A percentile compares a stretch with the other conserved stretches of the same genome.
phyloP scores from a whole-genome alignment of 768 basidiomycete genomes.

The Asterophora lycoperdoides region DNA sequence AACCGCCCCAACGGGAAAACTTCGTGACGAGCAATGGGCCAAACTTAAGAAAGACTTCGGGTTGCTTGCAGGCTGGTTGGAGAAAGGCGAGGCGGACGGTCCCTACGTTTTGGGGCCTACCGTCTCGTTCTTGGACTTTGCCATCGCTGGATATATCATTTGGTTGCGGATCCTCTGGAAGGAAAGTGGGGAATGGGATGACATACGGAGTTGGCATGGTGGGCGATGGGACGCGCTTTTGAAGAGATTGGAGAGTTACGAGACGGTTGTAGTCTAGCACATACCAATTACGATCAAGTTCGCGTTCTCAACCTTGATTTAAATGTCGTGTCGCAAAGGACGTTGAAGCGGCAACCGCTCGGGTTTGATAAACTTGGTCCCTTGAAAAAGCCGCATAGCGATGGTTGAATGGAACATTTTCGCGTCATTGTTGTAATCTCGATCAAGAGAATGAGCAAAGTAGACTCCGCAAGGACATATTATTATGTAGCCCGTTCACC shows the following conservation, averaged over 20 bases:
- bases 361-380: no score
- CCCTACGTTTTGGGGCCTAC: conserved; percentile 31
- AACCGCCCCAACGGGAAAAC: conserved; percentile 18
- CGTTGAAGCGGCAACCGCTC: no score
- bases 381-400: no score
- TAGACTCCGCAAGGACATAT: no score
- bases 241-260: background rate
- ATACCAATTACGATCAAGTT: conserved; percentile 2
- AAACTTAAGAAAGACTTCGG: conserved; percentile 18
- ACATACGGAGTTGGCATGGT: conserved; percentile 26
- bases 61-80: conserved; percentile 18
- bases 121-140: conserved; percentile 33
- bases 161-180: conserved; percentile 28
- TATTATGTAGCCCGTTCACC: no score
- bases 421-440: no score
- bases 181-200: conserved; percentile 33
- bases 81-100: conserved; percentile 16
- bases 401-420: no score
- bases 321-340: no score
- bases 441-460: no score
- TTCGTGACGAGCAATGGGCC: conserved; percentile 18
- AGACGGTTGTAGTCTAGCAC: background rate
- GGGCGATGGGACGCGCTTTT: conserved; percentile 27
- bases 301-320: background rate
- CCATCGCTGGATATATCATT: conserved; percentile 22